Evolutionary conservation across 176 grass and related monocot species (phyloP).

Genomic region (Canna indica): DNA sequence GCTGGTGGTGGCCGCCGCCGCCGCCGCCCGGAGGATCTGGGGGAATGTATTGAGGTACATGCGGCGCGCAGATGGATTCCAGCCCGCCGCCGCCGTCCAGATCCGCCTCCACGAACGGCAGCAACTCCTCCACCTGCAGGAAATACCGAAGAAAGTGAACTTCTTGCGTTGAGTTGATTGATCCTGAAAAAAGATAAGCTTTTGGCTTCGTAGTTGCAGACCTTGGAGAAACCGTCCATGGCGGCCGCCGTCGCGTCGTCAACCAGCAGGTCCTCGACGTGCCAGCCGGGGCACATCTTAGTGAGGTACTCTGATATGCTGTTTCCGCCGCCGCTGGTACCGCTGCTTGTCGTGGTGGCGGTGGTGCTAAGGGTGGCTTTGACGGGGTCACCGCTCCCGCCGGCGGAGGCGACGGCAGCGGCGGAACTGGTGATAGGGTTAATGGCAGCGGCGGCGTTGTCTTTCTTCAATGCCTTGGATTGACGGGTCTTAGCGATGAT

Average conservation of each 20-base stretch:
- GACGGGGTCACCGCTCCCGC: not conserved
- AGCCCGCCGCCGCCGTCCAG: slow-evolving; percentile 34
- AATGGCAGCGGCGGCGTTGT: not conserved
- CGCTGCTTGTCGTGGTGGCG: not conserved
- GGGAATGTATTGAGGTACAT: slow-evolving; percentile 20
- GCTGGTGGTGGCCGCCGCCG: not conserved
- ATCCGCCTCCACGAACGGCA: slow-evolving; percentile 50
- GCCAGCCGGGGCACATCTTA: slow-evolving; percentile 36
- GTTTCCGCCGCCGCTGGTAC: slow-evolving; percentile 8
- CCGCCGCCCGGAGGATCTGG: not conserved
- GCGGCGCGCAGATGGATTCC: slow-evolving; percentile 23
- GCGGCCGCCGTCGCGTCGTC: not conserved
- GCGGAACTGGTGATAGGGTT: not conserved
- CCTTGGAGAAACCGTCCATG: slow-evolving; percentile 12
- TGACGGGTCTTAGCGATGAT: not conserved
- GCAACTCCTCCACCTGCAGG: slow-evolving; percentile 28
- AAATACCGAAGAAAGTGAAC: not conserved
- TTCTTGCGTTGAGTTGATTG: not conserved
- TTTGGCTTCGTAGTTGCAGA: not conserved
- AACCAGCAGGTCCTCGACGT: slow-evolving; percentile 68
- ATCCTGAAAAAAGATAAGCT: not conserved
- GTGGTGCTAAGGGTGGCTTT: too few relatives aligned
- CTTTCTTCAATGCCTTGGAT: not conserved
- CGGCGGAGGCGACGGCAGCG: not conserved
- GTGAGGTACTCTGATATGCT: slow-evolving; percentile 28